Conservation (phyloP, 257 asterid species). For the Capsicum chinense region DNA sequence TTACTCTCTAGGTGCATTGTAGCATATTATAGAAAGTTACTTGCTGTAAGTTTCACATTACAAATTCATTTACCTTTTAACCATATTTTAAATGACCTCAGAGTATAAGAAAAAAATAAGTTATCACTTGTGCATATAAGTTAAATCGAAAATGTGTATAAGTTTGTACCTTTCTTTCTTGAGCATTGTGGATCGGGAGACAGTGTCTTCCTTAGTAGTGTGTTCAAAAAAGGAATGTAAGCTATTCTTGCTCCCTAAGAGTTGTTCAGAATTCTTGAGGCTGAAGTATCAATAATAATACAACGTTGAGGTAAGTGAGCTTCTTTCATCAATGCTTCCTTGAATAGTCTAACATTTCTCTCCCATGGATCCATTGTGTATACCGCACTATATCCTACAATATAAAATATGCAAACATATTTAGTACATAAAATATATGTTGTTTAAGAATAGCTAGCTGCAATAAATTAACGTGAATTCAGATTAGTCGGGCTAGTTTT, state of each 20-base stretch:
- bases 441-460: too few species aligned
- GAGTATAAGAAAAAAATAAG: neutral
- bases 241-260: slow-evolving; percentile 78
- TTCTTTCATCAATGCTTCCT: slow-evolving; percentile 55
- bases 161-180: slow-evolving; percentile 50
- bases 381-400: slow-evolving; percentile 67
- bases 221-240: slow-evolving; percentile 77
- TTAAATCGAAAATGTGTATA: neutral
- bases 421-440: too few species aligned
- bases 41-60: too few species aligned
- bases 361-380: slow-evolving; percentile 95
- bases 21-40: too few species aligned
- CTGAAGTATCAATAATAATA: slow-evolving; percentile 61
- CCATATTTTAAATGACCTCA: too few species aligned
- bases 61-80: too few species aligned
- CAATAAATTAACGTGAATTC: too few species aligned
- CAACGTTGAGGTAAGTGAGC: slow-evolving; percentile 37
- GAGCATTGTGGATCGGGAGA: slow-evolving; percentile 49
- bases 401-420: neutral
- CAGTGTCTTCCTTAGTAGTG: slow-evolving; percentile 78
- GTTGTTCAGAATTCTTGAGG: slow-evolving; percentile 68
- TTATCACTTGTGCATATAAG: neutral
- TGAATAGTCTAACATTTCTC: slow-evolving; percentile 71
- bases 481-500: too few species aligned
- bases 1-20: neutral